Conservation (phyloP, 805 yeast species). For the Ogataea sp. region DNA sequence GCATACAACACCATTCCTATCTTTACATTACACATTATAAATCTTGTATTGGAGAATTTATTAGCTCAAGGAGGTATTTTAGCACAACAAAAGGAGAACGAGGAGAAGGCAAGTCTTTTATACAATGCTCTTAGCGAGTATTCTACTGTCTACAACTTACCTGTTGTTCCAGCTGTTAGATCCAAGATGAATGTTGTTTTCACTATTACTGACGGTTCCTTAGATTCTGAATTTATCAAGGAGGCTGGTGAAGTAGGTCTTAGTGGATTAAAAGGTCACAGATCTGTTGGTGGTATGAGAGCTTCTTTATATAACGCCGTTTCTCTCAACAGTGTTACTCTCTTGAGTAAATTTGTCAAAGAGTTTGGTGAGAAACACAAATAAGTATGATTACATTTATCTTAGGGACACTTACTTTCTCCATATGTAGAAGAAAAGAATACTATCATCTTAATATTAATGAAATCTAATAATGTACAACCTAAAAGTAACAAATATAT, state of each 20-base stretch:
- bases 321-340: constrained; percentile 46
- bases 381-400: too few species aligned
- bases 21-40: constrained; percentile 80
- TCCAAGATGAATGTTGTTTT: constrained; percentile 93
- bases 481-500: too few species aligned
- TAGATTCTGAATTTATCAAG: constrained; percentile 63
- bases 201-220: constrained; percentile 49
- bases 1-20: constrained; percentile 96
- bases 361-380: constrained; percentile 44
- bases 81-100: constrained; percentile 49
- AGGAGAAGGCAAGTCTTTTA: constrained; percentile 52
- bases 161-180: constrained; percentile 58
- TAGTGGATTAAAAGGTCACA: constrained; percentile 86
- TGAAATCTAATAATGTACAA: too few species aligned
- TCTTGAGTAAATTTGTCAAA: constrained; percentile 47
- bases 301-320: constrained; percentile 91
- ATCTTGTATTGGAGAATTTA: constrained; percentile 63
- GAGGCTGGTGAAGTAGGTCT: constrained; percentile 54
- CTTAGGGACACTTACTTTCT: too few species aligned
- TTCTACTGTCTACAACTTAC: constrained; percentile 56
- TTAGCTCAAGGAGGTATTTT: constrained; percentile 65
- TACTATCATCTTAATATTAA: too few species aligned
- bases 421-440: too few species aligned
- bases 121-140: constrained; percentile 60
- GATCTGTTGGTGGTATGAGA: constrained; percentile 96